Evolutionary conservation across 2,329 filamentous ascomycete genomes (phyloP), one percentile per base, ranked within the genome.

Genomic region (Endocalyx cinctus): DNA sequence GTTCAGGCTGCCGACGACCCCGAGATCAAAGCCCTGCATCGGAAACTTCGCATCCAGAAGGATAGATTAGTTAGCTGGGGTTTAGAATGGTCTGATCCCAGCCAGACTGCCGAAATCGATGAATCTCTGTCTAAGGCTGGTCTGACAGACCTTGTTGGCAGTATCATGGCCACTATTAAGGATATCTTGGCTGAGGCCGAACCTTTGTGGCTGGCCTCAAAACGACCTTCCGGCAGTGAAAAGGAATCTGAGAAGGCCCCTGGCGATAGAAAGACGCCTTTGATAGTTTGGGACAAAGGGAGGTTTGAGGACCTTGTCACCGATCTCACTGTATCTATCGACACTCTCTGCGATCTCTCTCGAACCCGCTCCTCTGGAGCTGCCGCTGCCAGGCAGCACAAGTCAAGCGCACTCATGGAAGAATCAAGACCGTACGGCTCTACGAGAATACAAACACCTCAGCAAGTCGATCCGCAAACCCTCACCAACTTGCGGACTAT

Each of bases 1-100:
- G 71, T 70, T 43, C 79, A 70, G 58, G 77, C 77, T 53, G 64
- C 74, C 49, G 66, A 82, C 52, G 70, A 81, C 54, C 82, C 83
- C 16, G 82, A 87, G 44, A 76, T 85, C 53, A 78, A 81, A 50
- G 72, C 74, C 12, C 65, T 89, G 19, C 82, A 88, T 55, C 79
- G 83, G 42, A 87, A 86, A 56, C 74, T 87, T 44, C 76, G 82
- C 43, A 87, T 88, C 46, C 85, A 89, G 50, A 87, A 86, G 56
- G 83, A 88, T 62, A 73, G 85, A 12, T 67, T 89, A 29, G 79
- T 86, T 38, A 82, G 79, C 39, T 90, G 85, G 85, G 85, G 84
- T 0, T 66, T 87, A 33, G 82, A 87, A 57, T 90, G 85, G 85
- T 84, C 79, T 35, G 84, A 88, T 55, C 78, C 81, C 12, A 74